These are phyloP conservation scores for Phallus indusiatus DNA, from an alignment of 768 basidiomycete species.

Conservation along the genomic window DNA sequence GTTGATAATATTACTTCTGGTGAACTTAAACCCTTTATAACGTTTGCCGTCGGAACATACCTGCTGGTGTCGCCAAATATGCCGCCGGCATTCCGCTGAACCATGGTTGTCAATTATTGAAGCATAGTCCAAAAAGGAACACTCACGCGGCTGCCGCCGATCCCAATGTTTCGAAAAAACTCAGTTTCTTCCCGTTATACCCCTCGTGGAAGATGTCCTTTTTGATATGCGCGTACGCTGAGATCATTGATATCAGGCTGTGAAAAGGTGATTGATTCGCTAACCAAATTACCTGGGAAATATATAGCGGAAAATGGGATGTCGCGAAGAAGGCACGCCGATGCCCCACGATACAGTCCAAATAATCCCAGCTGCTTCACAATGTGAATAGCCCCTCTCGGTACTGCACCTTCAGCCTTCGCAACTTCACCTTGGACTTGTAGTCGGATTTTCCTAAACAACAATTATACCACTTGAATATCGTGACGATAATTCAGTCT, in stretches of 20 bases:
- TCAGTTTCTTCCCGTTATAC: conserved; percentile 86
- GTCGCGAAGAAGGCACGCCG: conserved; percentile 88
- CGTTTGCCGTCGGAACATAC: conserved; percentile 28
- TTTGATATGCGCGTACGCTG: conserved; percentile 79
- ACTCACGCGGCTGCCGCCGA: conserved; percentile 71
- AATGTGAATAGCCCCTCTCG: conserved; percentile 86
- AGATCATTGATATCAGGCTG: conserved; percentile 13
- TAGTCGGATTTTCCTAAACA: conserved; percentile 75
- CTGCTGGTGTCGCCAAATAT: conserved; percentile 85
- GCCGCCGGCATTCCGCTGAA: conserved; percentile 95
- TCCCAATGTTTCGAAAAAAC: conserved; percentile 80
- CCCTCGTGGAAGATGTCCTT: conserved; percentile 94
- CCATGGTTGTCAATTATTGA: conserved; percentile 21
- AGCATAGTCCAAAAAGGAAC: not conserved
- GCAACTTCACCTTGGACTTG: conserved; percentile 96
- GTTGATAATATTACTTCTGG: conserved; percentile 12
- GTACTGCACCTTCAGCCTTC: conserved; percentile 68
- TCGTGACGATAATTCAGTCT: conserved; percentile 16
- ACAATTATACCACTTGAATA: not conserved
- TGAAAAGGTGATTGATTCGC: not conserved
- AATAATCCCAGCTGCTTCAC: conserved; percentile 86
- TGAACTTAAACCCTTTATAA: not conserved
- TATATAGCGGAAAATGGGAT: conserved; percentile 96
- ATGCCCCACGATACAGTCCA: conserved; percentile 88
- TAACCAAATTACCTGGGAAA: conserved; percentile 38